Evolutionary conservation across 1,284 basidiomycete species (phyloP), one percentile per base, ranked within the genome.

Genomic region (Sporisorium exsertum): DNA sequence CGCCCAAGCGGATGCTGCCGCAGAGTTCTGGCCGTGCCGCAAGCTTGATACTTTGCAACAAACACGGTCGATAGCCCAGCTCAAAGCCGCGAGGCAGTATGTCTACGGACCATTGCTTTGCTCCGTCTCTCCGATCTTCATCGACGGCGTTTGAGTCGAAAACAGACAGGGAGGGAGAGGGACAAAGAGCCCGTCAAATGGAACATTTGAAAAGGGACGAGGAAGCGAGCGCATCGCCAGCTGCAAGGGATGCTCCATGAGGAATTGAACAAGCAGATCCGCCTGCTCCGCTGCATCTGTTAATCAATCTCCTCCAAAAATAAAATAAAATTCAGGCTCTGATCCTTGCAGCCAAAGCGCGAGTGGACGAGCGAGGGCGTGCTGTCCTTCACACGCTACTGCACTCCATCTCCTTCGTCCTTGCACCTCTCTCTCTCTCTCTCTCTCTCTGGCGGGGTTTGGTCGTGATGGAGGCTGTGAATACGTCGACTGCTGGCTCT

Each of bases 261-360:
- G 64, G 58, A 67, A 61, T 67, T 67, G 47, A 27, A 54, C 64
- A 29, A 26, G 53, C 58, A 67, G 58, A 46, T 57, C 29, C 18
- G 26, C 27, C 3, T 13, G 33, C 9, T 12, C 13, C 7, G 24
- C 53, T 49, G 47, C 27, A 12, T 13, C 27, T 27, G 9, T 13
- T 16, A n/a, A n/a, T n/a, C n/a, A n/a, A n/a, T 15, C 5, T 13
- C 47, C 2, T 3, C 22, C 22, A 24, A 24, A 46, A 46, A 46
- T 5, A 46, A 49, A 29, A 16, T 9, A 29, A n/a, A 10, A 35
- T 20, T 27, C 33, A 15, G 49, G 4, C 26, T 32, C n/a, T 33
- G 49, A 50, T 33, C 49, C 49, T 50, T 50, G 49, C 49, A 50
- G 49, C 27, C 27, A 32, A 32, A 50, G 27, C 18, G 20, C 13